phyloP scores from a whole-genome alignment of 345 rosid genomes.

The Salix udensis region DNA sequence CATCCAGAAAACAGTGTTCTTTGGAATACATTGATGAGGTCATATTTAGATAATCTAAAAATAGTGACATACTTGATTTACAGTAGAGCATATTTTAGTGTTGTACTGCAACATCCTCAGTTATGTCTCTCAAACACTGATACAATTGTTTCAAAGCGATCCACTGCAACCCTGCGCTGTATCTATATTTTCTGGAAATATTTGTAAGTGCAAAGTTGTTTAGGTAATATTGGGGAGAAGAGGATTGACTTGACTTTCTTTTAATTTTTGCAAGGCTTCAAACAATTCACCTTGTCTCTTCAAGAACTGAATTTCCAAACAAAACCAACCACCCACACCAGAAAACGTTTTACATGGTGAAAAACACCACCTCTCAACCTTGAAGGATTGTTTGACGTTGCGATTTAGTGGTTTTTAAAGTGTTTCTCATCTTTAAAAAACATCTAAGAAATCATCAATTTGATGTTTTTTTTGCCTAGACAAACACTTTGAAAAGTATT shows the following conservation, averaged over 20 bases:
- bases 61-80: neutral
- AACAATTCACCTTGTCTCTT: conserved; percentile 56
- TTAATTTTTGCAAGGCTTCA: conserved; percentile 70
- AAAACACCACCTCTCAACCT: too few relatives aligned
- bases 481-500: too few relatives aligned
- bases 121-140: neutral
- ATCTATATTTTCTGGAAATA: neutral
- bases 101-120: neutral
- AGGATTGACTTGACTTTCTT: conserved; percentile 53
- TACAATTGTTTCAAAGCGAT: neutral
- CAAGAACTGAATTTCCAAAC: conserved; percentile 44
- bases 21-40: neutral
- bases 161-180: neutral
- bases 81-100: neutral
- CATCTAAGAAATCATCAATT: too few relatives aligned
- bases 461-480: too few relatives aligned
- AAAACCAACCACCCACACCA: neutral
- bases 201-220: neutral
- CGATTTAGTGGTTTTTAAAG: too few relatives aligned
- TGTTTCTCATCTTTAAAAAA: too few relatives aligned
- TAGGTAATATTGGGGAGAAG: neutral
- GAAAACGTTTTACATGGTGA: neutral
- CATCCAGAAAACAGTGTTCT: neutral
- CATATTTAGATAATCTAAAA: neutral
- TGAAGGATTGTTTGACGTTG: too few relatives aligned